Base-by-base conservation (phyloP, 257 asterid genomes). In the Fraxinus americana region DNA sequence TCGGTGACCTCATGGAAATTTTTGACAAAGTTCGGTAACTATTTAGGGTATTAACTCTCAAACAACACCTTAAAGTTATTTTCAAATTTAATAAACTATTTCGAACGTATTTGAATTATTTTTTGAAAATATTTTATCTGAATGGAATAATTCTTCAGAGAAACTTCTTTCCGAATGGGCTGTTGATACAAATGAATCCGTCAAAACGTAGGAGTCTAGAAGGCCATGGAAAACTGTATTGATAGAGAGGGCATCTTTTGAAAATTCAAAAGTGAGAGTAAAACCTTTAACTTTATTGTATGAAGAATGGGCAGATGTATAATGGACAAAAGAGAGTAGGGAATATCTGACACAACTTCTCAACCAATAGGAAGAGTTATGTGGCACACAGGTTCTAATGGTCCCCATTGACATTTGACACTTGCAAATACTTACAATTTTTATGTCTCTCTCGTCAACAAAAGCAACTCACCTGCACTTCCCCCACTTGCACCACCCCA, bases 361-460 rank as follows among this genome's bases (percentile, higher is more conserved):
- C 72, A 86, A 80, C 91, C 91, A 87, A 85, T 84, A 73, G 83
- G 85, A 82, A 63, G 72, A 81, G 75, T 82, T 83, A 84, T 86
- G 92, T 86, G 89, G 88, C 86, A 84, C 82, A 80, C 84, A 84
- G 82, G 85, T 63, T 61, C 2, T 10, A 1, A 19, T 82, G 84
- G 89, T 80, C 85, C 85, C 81, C 73, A 34, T 19, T 12, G 38
- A 25, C 48, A 73, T 74, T 50, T 70, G 78, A 7, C 30, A 59
- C 67, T 77, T 48, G 25, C 10, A 43, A 73, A 57, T 39, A 67
- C 43, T 70, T 71, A 67, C 19, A 34, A 73, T 4, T 1, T 17
- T 54, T 2, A 10, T 70, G 29, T 54, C 38, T 52, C 21, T 3
- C n/a, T 78, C 75, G 93, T 91, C 93, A 85, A 87, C 92, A 91